Evolutionary conservation across 2,329 filamentous ascomycete species (phyloP), one percentile per base, ranked within the genome.

Genomic region (Calonectria pteridis): DNA sequence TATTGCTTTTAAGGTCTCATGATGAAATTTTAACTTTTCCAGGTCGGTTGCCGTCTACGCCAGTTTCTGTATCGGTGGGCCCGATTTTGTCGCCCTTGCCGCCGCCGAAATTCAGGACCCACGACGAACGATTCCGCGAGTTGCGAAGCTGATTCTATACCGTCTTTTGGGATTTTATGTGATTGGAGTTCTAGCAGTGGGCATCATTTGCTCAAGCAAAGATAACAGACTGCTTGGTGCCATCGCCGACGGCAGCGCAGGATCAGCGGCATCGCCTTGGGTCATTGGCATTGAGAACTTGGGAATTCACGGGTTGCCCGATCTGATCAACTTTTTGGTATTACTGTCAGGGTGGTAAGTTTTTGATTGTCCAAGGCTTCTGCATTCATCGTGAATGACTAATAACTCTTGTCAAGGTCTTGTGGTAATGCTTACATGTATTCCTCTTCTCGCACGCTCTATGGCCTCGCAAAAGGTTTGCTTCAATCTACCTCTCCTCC

Each of bases 141-240:
- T 93, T 0, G 94, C 90, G 84, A 94, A 93, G 74, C 90, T 91
- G 33, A 92, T 94, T n/a, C 94, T 94, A 83, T 94, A 92, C 81
- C 91, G 93, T 49, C 85, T 95, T 31, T 92, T 91, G 0, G 84
- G 88, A 0, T 94, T 94, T 83, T 94, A 94, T 83, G 88, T 94
- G 20, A 87, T 94, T 84, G 70, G 85, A 87, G 88, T 92, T 40
- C 89, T 91, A 63, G 85, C 86, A 6, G 88, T 89, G 6, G 85
- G 87, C 10, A 87, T 91, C 46, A 84, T 89, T 13, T 84, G 89
- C 40, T 89, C 88, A 76, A 88, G 83, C 85, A 90, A 85, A 72
- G 87, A 83, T 58, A 37, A 14, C 5, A 16, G 59, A 64, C 40
- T 64, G 18, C 59, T 64, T 11, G 59, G 59, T 4, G 59, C 59